Percentiles rank a stretch among this genome's conserved stretches.
These are phyloP conservation scores for Podospora didyma DNA, from an alignment of 495 filamentous ascomycete genomes.

Conservation along the genomic window DNA sequence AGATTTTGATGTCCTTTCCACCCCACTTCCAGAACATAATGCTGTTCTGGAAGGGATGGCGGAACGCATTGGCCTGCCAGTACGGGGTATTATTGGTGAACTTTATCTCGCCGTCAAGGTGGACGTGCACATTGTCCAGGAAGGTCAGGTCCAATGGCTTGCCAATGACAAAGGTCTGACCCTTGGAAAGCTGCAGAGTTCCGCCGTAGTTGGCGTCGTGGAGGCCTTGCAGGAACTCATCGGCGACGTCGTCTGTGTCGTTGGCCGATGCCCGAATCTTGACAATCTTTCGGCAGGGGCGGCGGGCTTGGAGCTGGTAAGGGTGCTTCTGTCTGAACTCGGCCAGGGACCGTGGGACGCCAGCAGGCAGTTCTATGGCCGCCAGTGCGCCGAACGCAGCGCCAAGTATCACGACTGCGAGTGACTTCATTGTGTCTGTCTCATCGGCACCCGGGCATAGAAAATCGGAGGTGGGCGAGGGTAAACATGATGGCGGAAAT, in stretches of 20 bases:
- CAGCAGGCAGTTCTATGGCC: slow-evolving; percentile 18
- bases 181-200: slow-evolving; percentile 45
- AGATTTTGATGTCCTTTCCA: slow-evolving; percentile 54
- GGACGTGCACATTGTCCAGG: slow-evolving; percentile 52
- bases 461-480: too few species aligned
- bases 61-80: slow-evolving; percentile 57
- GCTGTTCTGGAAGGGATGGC: slow-evolving; percentile 54
- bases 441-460: too few species aligned
- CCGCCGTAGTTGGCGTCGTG: slow-evolving; percentile 53
- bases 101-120: slow-evolving; percentile 54
- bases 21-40: slow-evolving; percentile 61
- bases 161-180: slow-evolving; percentile 51
- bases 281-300: slow-evolving; percentile 34
- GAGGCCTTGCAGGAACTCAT: slow-evolving; percentile 49
- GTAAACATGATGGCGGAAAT: too few species aligned
- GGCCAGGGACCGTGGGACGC: slow-evolving; percentile 24
- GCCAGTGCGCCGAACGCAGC: slow-evolving; percentile 7
- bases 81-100: slow-evolving; percentile 57
- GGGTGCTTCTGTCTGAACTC: slow-evolving; percentile 30
- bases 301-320: slow-evolving; percentile 8
- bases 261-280: slow-evolving; percentile 48
- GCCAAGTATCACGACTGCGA: slow-evolving; percentile 14
- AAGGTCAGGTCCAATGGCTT: slow-evolving; percentile 55
- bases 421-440: slow-evolving; percentile 10
- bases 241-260: slow-evolving; percentile 51